Evolutionary conservation across 805 yeast genomes (phyloP), one percentile per base, ranked within the genome.

Genomic region (Candida nanaspora): DNA sequence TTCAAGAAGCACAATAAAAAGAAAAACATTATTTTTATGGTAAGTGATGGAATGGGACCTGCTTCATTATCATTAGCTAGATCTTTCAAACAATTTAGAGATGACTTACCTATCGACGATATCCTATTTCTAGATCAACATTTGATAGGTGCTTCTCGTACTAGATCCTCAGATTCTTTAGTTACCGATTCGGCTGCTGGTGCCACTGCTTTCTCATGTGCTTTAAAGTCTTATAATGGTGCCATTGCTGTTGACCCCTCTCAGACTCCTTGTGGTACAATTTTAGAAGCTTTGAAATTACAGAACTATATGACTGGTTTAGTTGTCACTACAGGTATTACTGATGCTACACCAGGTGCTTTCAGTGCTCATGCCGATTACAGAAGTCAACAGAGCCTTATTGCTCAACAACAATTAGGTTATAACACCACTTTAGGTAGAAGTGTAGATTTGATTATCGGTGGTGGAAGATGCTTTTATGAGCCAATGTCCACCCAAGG

Each of bases 181-280:
- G 76, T 89, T 44, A 89, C 98, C 0, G 98, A 89, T 59, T 85
- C 95, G 23, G 98, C 98, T 10, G 98, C 98, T 2, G 97, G 96
- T 14, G 98, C 96, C 14, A 87, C 96, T 13, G 96, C 95, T 1
- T 89, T 88, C 54, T 71, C 95, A 0, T 86, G 96, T 61, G 91
- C 80, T 6, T 55, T 78, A 51, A 89, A 89, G 65, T 67, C 88
- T 5, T 87, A 86, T 63, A 89, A 89, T 58, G 93, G 94, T 14
- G 96, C 95, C 11, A 84, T 89, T 57, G 95, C 87, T n/a, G 95
- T 89, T 14, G 73, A 74, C 44, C 77, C 86, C 1, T 62, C 69
- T 26, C 67, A 72, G 37, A 49, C 54, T n/a, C 95, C 97, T 6
- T 84, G 95, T 56, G 96, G 95, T 6, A 86, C 96, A 2, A 63